phyloP scores from a whole-genome alignment of 768 basidiomycete genomes.

The Russula compacta region DNA sequence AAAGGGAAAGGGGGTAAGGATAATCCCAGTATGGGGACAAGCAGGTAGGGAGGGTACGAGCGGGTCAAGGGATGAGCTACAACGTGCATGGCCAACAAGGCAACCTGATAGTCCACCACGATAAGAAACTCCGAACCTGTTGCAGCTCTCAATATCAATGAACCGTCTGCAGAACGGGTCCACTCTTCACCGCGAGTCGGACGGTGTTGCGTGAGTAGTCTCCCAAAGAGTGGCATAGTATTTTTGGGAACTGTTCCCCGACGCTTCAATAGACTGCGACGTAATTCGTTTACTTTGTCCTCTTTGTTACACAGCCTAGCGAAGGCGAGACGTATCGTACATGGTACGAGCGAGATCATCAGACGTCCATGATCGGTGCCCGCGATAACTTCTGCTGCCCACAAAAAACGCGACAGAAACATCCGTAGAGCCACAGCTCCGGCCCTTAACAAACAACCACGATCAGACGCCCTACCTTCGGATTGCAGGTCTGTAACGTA shows the following conservation, averaged over 20 bases:
- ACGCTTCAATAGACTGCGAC: neutral
- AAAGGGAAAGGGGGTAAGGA: neutral
- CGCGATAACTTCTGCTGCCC: neutral
- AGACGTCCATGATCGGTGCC: conserved; percentile 7
- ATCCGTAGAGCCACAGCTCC: neutral
- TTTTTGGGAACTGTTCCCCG: neutral
- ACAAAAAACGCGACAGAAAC: neutral
- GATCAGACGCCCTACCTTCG: neutral
- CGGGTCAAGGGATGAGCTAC: neutral
- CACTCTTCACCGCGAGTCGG: neutral
- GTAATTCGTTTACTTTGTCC: neutral
- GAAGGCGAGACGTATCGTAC: conserved; percentile 11
- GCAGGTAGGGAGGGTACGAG: neutral
- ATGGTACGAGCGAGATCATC: neutral
- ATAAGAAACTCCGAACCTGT: neutral
- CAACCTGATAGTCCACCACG: no score
- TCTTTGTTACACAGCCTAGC: neutral
- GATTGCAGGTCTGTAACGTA: neutral
- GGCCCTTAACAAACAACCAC: neutral
- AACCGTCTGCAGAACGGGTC: neutral
- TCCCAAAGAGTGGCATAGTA: neutral
- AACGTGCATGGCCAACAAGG: neutral
- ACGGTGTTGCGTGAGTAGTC: neutral
- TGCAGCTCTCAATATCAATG: neutral
- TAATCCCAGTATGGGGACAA: neutral